Percentiles rank a stretch among this genome's conserved stretches.
Conservation (phyloP, 768 basidiomycete genomes). For the Termitomyces sp. region DNA sequence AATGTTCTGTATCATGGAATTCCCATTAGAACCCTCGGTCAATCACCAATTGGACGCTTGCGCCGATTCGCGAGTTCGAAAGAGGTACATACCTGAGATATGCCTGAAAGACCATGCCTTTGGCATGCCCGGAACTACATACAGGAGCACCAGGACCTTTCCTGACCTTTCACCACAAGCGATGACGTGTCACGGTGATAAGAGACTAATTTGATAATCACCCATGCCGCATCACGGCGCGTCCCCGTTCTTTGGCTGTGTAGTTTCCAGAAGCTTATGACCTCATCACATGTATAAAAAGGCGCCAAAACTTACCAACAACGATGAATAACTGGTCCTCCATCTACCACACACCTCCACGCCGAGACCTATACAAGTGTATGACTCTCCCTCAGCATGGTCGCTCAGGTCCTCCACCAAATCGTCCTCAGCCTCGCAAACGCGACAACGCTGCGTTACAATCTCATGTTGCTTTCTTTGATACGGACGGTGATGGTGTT, state of each 20-base stretch:
- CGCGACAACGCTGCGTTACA: conserved; percentile 34
- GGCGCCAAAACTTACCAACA: not conserved
- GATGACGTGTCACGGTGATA: too few relatives aligned
- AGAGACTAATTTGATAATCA: too few relatives aligned
- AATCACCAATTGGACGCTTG: too few relatives aligned
- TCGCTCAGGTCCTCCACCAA: conserved; percentile 12
- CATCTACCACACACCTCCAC: conserved; percentile 14
- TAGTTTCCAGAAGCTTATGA: not conserved
- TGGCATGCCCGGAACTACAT: not conserved
- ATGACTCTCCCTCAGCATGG: conserved; percentile 9
- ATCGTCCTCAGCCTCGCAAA: conserved; percentile 11
- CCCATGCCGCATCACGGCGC: too few relatives aligned
- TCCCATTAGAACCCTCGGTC: too few relatives aligned
- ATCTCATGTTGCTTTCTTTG: conserved; percentile 43
- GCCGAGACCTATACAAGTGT: not conserved
- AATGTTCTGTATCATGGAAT: too few relatives aligned
- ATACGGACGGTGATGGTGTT: conserved; percentile 39
- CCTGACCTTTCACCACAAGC: too few relatives aligned
- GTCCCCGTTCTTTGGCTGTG: conserved; percentile 2
- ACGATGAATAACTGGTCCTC: conserved; percentile 12
- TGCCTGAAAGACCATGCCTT: not conserved
- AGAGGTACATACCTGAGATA: not conserved
- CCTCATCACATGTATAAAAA: not conserved
- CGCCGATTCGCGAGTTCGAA: not conserved
- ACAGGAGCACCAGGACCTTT: too few relatives aligned